phyloP scores from a whole-genome alignment of 2,329 filamentous ascomycete genomes.

The Davidsoniella eucalypti region DNA sequence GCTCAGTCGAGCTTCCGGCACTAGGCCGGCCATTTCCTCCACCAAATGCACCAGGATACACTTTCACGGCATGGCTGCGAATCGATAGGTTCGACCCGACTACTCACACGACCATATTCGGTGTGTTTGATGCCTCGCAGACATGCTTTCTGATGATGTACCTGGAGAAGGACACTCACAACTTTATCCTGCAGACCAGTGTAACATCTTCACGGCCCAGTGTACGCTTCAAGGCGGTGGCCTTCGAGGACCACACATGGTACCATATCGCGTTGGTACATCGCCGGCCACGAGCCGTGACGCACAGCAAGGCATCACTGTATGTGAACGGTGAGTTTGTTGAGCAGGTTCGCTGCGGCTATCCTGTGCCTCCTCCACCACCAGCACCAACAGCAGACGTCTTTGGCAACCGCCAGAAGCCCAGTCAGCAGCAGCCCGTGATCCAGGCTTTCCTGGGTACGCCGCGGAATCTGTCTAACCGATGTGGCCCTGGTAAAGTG shows the following conservation, averaged over 20 bases:
- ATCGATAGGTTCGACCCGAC: conserved; percentile 73
- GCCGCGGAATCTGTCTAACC: conserved; percentile 67
- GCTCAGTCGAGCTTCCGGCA: conserved; percentile 78
- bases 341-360: conserved; percentile 79
- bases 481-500: conserved; percentile 55
- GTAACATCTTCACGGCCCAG: conserved; percentile 74
- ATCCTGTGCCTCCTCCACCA: conserved; percentile 58
- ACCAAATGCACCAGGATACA: conserved; percentile 65
- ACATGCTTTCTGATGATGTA: conserved; percentile 91
- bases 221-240: conserved; percentile 74
- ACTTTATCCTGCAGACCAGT: conserved; percentile 92
- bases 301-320: conserved; percentile 59
- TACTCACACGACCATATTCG: conserved; percentile 88
- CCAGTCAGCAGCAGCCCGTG: conserved; percentile 17
- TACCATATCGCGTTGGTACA: conserved; percentile 90
- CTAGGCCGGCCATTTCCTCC: conserved; percentile 77
- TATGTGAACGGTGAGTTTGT: conserved; percentile 89
- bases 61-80: conserved; percentile 74
- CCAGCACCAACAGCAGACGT: conserved; percentile 33
- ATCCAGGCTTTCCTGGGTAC: conserved; percentile 91
- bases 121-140: conserved; percentile 80
- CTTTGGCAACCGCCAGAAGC: conserved; percentile 1
- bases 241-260: conserved; percentile 65
- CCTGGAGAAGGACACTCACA: conserved; percentile 79
- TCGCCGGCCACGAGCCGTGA: conserved; percentile 56